Evolutionary conservation across 345 rosid species (phyloP).

Genomic region (Citrus reticulata): DNA sequence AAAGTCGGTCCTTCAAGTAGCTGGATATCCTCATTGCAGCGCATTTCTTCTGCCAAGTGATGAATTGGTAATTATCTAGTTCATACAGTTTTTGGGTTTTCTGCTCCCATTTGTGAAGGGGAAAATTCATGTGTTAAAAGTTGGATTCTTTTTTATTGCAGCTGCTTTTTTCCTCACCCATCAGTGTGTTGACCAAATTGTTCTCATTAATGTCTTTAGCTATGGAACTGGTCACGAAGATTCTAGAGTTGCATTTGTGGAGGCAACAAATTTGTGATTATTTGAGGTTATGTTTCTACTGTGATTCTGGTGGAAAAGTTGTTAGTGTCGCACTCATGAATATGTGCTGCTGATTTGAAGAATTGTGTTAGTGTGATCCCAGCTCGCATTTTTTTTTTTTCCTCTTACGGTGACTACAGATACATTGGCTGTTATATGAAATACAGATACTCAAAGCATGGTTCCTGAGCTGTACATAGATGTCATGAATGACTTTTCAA

Average conservation of each 20-base stretch:
- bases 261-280: conserved; percentile 31
- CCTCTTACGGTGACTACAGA: conserved; percentile 38
- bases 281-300: conserved; percentile 20
- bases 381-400: conserved; percentile 10
- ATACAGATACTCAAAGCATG: conserved; percentile 27
- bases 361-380: conserved; percentile 23
- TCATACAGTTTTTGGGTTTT: neutral
- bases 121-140: conserved; percentile 1
- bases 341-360: conserved; percentile 26
- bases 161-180: conserved; percentile 21
- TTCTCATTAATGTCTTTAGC: conserved; percentile 25
- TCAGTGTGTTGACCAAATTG: conserved; percentile 24
- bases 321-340: conserved; percentile 18
- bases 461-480: conserved; percentile 40
- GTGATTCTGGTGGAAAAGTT: conserved; percentile 27
- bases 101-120: neutral
- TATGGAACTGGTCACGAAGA: conserved; percentile 30
- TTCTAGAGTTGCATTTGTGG: conserved; percentile 28
- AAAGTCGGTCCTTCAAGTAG: conserved; percentile 60
- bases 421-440: conserved; percentile 29
- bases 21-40: conserved; percentile 78
- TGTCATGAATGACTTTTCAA: conserved; percentile 33
- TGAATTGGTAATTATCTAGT: conserved; percentile 32
- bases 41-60: conserved; percentile 64
- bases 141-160: conserved; percentile 16